phyloP scores from a whole-genome alignment of 768 basidiomycete species.

The Amyloporia xantha region DNA sequence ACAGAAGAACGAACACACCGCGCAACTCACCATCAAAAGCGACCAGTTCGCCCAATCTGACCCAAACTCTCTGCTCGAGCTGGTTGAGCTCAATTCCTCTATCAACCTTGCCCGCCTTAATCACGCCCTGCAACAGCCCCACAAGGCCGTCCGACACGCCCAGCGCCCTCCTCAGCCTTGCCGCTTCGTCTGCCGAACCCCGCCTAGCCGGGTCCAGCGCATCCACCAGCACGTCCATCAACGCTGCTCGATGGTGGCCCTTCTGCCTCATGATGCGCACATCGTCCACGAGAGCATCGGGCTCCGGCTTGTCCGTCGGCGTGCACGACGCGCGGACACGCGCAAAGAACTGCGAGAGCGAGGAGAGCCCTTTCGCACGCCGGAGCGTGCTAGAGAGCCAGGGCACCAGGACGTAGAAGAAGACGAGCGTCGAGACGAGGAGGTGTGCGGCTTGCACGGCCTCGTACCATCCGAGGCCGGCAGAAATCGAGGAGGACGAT shows the following conservation, averaged over 20 bases:
- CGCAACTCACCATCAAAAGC: slow-evolving; percentile 31
- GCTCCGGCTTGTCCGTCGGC: not conserved
- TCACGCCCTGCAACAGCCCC: slow-evolving; percentile 28
- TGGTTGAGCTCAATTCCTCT: slow-evolving; percentile 33
- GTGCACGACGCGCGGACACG: not conserved
- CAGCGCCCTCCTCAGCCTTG: slow-evolving; percentile 32
- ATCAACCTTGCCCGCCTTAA: slow-evolving; percentile 23
- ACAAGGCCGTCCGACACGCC: slow-evolving; percentile 31
- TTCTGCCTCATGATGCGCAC: not conserved
- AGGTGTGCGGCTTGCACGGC: slow-evolving; percentile 61
- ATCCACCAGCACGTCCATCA: slow-evolving; percentile 23
- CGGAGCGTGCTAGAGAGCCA: slow-evolving; percentile 32
- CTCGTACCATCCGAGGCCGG: slow-evolving; percentile 43
- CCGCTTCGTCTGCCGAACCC: slow-evolving; percentile 33
- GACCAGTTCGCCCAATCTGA: slow-evolving; percentile 43
- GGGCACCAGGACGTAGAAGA: slow-evolving; percentile 48
- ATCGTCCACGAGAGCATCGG: not conserved
- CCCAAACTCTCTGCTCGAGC: slow-evolving; percentile 44
- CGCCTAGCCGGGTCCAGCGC: slow-evolving; percentile 27
- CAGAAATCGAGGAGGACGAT: slow-evolving; percentile 6
- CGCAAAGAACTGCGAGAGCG: slow-evolving; percentile 4
- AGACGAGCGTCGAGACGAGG: slow-evolving; percentile 54
- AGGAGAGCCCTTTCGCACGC: slow-evolving; percentile 7
- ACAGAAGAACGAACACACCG: not conserved
- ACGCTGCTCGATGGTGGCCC: slow-evolving; percentile 7